These are phyloP conservation scores for Ophiostoma sp. DNA, from an alignment of 2,329 filamentous ascomycete species.

Conservation along the genomic window DNA sequence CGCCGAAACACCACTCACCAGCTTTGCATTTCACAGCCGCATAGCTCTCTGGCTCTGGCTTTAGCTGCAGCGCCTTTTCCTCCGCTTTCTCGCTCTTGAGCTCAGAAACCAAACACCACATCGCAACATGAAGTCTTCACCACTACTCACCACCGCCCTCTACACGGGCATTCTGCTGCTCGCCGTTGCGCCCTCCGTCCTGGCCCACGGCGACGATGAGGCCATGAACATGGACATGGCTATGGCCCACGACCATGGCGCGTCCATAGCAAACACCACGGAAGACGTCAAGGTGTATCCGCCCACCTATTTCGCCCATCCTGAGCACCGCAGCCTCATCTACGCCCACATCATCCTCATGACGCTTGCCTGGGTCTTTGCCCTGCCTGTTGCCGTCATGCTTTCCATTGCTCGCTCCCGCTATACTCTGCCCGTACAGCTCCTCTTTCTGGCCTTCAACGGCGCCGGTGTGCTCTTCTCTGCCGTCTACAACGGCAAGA, in stretches of 20 bases:
- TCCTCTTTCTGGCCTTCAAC: slow-evolving; percentile 61
- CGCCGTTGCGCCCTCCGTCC: slow-evolving; percentile 30
- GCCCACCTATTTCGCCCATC: slow-evolving; percentile 55
- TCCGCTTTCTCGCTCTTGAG: neutral
- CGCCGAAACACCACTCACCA: neutral
- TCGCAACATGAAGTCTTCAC: slow-evolving; percentile 14
- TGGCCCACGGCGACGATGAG: slow-evolving; percentile 32
- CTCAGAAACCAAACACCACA: slow-evolving; percentile 16
- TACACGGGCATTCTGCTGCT: slow-evolving; percentile 29
- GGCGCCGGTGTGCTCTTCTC: slow-evolving; percentile 59
- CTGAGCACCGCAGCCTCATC: slow-evolving; percentile 51
- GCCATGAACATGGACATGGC: slow-evolving; percentile 20
- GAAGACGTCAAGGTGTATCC: slow-evolving; percentile 33
- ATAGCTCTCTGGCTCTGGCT: too few species aligned
- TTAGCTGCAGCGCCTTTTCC: neutral
- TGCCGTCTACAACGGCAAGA: slow-evolving; percentile 70
- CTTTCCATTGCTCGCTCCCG: slow-evolving; percentile 76
- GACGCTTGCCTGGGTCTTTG: slow-evolving; percentile 64
- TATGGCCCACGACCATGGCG: slow-evolving; percentile 26
- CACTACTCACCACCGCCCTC: slow-evolving; percentile 21
- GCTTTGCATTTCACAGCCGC: neutral
- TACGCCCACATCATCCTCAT: slow-evolving; percentile 67
- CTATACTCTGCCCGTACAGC: slow-evolving; percentile 63
- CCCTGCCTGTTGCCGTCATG: slow-evolving; percentile 73
- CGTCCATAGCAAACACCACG: slow-evolving; percentile 25